Evolutionary conservation across 495 filamentous ascomycete genomes (phyloP), one percentile per base, ranked within the genome.

Genomic region (Talaromyces trachyspermus): DNA sequence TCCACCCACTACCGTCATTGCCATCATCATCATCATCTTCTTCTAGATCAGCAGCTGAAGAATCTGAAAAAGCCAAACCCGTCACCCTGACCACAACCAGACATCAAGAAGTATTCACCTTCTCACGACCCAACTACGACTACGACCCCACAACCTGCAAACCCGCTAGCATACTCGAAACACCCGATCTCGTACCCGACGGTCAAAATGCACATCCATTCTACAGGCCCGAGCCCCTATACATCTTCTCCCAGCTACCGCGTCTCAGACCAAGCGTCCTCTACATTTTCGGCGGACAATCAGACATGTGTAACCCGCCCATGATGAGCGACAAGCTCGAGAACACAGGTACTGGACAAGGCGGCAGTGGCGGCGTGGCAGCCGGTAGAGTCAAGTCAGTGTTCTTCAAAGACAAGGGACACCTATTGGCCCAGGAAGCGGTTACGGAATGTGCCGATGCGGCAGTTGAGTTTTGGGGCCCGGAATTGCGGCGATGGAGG

Each of bases 381-480:
- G 71, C 72, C n/a, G 85, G 88, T 0, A 68, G 81, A n/a, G 89
- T 95, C 0, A 69, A 75, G 38, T 65, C 83, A 44, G 79, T 86
- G 2, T 69, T 78, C 12, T 58, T 96, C 3, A 66, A 83, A 39
- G 78, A 75, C 0, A 71, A 71, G 11, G 88, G 92, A 1, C 92
- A 98, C 66, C 62, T 96, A 25, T 76, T 96, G 39, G 85, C 92
- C 1, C 85, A 94, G 74, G 88, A 95, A 60, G 75, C 76, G 40
- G 82, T 83, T 10, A 66, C 56, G n/a, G 68, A 76, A 50, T 83
- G 78, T 39, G 86, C 85, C 5, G 70, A 78, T 42, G 70, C 78
- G 32, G 77, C 77, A 4, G 78, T 71, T 2, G 58, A 54, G 2
- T 95, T 84, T 77, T 57, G 94, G 33, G 75, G 65, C 0, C 55